Evolutionary conservation across 768 basidiomycete species (phyloP), one percentile per base, ranked within the genome.

Genomic region (Tulasnella sp.): DNA sequence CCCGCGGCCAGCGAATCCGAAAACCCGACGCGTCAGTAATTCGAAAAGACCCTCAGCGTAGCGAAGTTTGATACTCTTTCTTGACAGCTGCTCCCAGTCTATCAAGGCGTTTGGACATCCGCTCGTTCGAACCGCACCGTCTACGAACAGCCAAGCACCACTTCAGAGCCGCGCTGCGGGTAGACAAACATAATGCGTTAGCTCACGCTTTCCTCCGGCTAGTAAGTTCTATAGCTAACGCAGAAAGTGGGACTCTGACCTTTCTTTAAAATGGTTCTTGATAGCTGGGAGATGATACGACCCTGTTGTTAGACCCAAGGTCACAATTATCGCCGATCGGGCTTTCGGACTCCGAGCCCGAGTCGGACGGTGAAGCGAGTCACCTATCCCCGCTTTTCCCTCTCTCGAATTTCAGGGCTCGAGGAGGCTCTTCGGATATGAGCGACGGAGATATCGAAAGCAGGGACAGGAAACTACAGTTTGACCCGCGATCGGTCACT

Each of bases 151-250:
- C 52, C 4, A 59, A 0, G 32, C 52, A 59, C 0, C 52, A 59
- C 26, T 59, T 59, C 32, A 35, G 40, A 62, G 70, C 19, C 17
- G 26, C 68, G 22, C 63, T 32, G 62, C 41, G 36, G 16, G 42
- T 72, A 5, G n/a, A 67, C 76, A 12, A 69, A 62, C n/a, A 62
- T 70, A n/a, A 74, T 70, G 36, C 66, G 47, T 19, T 70, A 29
- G 52, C 52, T 0, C 32, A 59, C 52, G 52, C 26, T 22, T 59
- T 59, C 52, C 52, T 59, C 29, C 26, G 22, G 52, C 52, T 59
- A 29, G 52, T 59, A 32, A 29, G 52, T 8, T 29, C 32, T 2
- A 59, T 29, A 26, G 22, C 52, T 59, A 59, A 26, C 52, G 22
- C 22, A 8, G 0, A 0, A 22, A 11, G 32, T 59, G 3, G 52